Evolutionary conservation across 2,329 filamentous ascomycete species (phyloP), one percentile per base, ranked within the genome.

Genomic region (Venturia oleaginea): DNA sequence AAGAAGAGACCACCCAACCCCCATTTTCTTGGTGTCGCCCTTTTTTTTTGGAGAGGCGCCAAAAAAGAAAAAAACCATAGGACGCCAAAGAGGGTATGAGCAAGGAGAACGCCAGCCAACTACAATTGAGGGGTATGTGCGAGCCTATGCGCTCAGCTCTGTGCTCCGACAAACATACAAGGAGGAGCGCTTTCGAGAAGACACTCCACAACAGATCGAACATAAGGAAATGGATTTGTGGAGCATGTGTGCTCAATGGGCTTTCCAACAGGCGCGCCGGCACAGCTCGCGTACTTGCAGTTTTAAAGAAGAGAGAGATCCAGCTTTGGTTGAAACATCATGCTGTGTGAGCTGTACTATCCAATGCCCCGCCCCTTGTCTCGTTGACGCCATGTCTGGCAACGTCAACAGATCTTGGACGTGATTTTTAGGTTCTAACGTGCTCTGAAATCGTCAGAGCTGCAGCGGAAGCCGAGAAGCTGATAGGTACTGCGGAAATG

Each of bases 81-180:
- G 15, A 34, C 51, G 51, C 51, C 51, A 34, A 34, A 57, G 51
- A 57, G 51, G 51, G 51, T 57, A 57, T 57, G 51, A 57, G 34
- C 51, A 57, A 34, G 51, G 51, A 57, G 17, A 51, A 57, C 51
- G 51, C 51, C 51, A 57, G 17, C 24, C 30, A 57, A 30, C 51
- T 22, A 57, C 51, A 57, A 57, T 6, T 3, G 22, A 22, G 22
- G 22, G 42, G 22, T 11, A 27, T 27, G 19, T 57, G 51, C 51
- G 51, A 34, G 51, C 30, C 19, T 57, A 10, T 57, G 34, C 3
- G 46, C 24, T 51, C 22, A 10, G 22, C 22, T 27, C 27, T n/a
- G 13, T 57, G 27, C 51, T 32, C 24, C 51, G 27, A 57, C 30
- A 57, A 34, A 34, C 27, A 11, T 34, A 34, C 30, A 57, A 51